These are phyloP conservation scores for Diphasiastrum complanatum DNA, from an alignment of 83 land plant species.

Conservation along the genomic window DNA sequence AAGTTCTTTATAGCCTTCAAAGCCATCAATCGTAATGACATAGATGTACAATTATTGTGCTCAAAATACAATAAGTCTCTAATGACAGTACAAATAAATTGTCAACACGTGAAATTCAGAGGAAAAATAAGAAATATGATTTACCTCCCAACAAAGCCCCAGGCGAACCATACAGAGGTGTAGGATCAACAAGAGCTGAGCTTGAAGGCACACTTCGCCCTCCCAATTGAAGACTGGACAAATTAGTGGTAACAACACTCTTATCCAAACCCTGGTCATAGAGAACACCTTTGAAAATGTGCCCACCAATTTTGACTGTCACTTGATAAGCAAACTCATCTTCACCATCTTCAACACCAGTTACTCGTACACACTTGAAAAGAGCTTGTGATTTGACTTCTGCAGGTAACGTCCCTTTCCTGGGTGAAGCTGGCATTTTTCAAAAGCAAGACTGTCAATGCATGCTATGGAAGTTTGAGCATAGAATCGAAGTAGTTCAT, in stretches of 20 bases:
- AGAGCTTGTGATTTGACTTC: not conserved
- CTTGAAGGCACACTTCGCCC: not conserved
- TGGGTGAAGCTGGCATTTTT: too few relatives aligned
- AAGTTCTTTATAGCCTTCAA: too few relatives aligned
- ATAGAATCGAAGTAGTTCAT: too few relatives aligned
- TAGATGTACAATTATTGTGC: too few relatives aligned
- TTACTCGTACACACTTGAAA: not conserved
- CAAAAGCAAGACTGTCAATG: too few relatives aligned
- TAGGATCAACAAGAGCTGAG: not conserved
- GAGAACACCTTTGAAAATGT: not conserved
- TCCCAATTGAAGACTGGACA: not conserved
- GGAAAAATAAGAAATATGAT: too few relatives aligned
- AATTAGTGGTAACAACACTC: too few relatives aligned
- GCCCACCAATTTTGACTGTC: not conserved
- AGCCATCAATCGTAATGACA: too few relatives aligned
- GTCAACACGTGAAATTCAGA: too few relatives aligned
- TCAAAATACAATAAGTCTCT: too few relatives aligned
- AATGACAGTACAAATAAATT: too few relatives aligned
- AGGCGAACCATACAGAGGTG: not conserved
- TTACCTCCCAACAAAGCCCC: not conserved
- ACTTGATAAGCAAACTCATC: not conserved
- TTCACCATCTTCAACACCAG: not conserved
- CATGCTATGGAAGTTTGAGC: too few relatives aligned
- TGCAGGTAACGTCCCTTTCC: not conserved
- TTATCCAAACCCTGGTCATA: not conserved